Evolutionary conservation across 345 rosid species (phyloP), one percentile per base, ranked within the genome.

Genomic region (Erodium maritimum): DNA sequence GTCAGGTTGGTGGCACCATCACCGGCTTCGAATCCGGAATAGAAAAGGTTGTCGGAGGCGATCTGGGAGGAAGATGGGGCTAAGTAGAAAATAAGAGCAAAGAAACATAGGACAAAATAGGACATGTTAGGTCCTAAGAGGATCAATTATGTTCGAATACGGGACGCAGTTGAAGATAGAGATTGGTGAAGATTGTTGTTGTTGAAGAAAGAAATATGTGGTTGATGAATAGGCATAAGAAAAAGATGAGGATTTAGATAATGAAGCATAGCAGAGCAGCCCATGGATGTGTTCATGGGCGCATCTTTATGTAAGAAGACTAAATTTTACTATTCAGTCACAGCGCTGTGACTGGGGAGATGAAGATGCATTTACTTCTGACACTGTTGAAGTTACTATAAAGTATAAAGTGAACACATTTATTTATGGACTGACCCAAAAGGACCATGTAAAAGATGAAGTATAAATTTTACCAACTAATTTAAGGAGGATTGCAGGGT

Each of bases 11-110:
- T 54, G 33, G 42, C 52, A 19, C 69, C 67, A 29, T 48, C 48
- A 21, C 33, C 23, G 63, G 48, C 12, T 33, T 71, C 67, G 78
- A 81, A 84, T 17, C 87, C 87, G 16, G 77, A 64, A 58, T 58
- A 81, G 73, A 61, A 81, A 61, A 83, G 68, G 14, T 71, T 79
- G 17, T 53, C 54, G 3, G 23, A 33, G 33, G 23, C 55, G 23
- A 61, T 29, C 45, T 69, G 75, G 63, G 69, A 65, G 8, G 78
- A 65, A 14, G 64, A 71, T 0, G 74, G 74, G 58, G 61, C 19
- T 2, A 59, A 71, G 65, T 13, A 33, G 65, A 65, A 54, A 54
- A 68, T 1, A 1, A 72, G 14, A 51, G 52, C 52, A 50, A 25
- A 48, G 53, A 70, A 56, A 37, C 59, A 14, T 0, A 25, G 51